Percentiles rank a stretch among this genome's conserved stretches.
Evolutionary conservation across 768 basidiomycete genomes (phyloP).

Genomic region (Suillus paluster): DNA sequence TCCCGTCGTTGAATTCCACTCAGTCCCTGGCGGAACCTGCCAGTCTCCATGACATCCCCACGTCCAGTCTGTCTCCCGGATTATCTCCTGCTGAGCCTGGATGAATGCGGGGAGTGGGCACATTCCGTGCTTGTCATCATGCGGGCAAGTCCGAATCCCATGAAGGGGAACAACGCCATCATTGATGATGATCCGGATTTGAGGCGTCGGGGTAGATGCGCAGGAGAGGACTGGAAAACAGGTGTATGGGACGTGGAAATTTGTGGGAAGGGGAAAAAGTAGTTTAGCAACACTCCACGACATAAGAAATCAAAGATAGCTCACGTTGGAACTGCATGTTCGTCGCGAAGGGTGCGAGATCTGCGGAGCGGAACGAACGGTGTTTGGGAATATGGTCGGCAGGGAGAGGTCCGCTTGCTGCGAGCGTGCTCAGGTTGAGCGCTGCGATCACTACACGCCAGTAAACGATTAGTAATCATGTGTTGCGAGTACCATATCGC

Average conservation of each 20-base stretch:
- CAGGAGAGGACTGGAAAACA: slow-evolving; percentile 51
- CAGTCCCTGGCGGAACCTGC: slow-evolving; percentile 43
- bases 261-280: neutral
- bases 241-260: neutral
- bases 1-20: neutral
- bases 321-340: slow-evolving; percentile 89
- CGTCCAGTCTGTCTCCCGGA: slow-evolving; percentile 69
- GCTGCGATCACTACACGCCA: slow-evolving; percentile 70
- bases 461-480: slow-evolving; percentile 9
- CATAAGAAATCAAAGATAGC: slow-evolving; percentile 26
- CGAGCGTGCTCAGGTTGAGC: slow-evolving; percentile 78
- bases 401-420: slow-evolving; percentile 74
- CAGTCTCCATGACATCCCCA: slow-evolving; percentile 82
- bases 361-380: slow-evolving; percentile 67
- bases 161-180: slow-evolving; percentile 86
- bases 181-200: slow-evolving; percentile 85
- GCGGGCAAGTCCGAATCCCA: slow-evolving; percentile 73
- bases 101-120: slow-evolving; percentile 79
- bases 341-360: slow-evolving; percentile 86
- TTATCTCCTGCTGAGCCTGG: slow-evolving; percentile 65
- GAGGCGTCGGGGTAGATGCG: neutral
- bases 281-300: neutral
- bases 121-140: slow-evolving; percentile 60
- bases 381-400: slow-evolving; percentile 63
- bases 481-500: neutral